Conservation (phyloP, 2,329 filamentous ascomycete genomes). For the Pestalotiopsis sp. region DNA sequence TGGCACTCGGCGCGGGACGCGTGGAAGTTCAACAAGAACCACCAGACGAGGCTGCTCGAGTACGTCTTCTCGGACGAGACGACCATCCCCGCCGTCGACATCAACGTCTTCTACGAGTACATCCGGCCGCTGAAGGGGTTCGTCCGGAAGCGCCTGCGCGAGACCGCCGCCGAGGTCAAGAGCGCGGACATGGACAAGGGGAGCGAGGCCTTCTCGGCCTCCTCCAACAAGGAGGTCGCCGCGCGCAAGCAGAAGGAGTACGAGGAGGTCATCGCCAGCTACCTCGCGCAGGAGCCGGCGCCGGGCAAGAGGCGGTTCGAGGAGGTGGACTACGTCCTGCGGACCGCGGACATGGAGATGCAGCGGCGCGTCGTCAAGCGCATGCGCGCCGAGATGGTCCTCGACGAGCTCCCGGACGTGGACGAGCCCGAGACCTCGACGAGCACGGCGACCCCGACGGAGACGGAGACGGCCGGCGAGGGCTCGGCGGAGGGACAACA, state of each 20-base stretch:
- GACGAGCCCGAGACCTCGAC: constrained; percentile 40
- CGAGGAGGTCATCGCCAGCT: constrained; percentile 55
- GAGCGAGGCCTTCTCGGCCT: constrained; percentile 49
- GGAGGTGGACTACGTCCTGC: constrained; percentile 54
- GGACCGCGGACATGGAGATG: constrained; percentile 53
- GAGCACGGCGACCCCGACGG: constrained; percentile 27
- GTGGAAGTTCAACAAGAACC: constrained; percentile 98
- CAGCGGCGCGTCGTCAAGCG: constrained; percentile 61
- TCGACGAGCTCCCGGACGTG: constrained; percentile 56
- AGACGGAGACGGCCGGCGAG: constrained; percentile 3
- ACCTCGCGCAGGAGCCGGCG: constrained; percentile 38
- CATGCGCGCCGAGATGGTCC: constrained; percentile 62
- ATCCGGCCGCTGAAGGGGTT: constrained; percentile 78
- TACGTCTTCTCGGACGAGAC: constrained; percentile 74
- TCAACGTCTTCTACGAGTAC: constrained; percentile 74
- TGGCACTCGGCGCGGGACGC: constrained; percentile 70
- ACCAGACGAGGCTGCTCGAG: constrained; percentile 84
- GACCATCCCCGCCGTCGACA: constrained; percentile 70
- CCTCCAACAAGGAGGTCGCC: constrained; percentile 47
- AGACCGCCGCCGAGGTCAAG: constrained; percentile 66
- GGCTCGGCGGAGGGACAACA: not conserved
- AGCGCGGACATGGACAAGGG: constrained; percentile 57
- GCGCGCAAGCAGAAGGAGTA: constrained; percentile 59
- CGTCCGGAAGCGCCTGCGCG: constrained; percentile 68
- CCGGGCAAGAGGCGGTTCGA: constrained; percentile 52